phyloP scores from a whole-genome alignment of 2,329 filamentous ascomycete species.

The Lecanicillium sp. region DNA sequence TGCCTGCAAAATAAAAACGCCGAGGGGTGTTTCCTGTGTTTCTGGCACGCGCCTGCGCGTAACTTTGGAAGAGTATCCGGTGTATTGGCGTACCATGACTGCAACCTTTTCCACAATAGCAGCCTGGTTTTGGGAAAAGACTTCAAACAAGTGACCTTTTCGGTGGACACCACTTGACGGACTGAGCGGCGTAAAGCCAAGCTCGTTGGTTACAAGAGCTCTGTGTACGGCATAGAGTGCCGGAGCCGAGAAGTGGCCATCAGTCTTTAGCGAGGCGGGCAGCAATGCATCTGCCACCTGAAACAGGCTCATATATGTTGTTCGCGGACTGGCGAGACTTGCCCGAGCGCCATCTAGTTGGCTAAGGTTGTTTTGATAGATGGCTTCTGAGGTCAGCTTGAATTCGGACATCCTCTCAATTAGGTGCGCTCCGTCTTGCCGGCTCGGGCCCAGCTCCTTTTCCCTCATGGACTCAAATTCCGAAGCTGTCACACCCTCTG shows the following conservation, averaged over 20 bases:
- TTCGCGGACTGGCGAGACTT: conserved; percentile 27
- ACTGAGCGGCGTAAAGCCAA: conserved; percentile 48
- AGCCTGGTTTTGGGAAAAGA: conserved; percentile 30
- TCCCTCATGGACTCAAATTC: conserved; percentile 22
- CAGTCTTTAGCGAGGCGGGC: conserved; percentile 23
- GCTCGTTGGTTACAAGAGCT: conserved; percentile 50
- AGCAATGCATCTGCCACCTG: conserved; percentile 41
- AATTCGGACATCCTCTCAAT: conserved; percentile 42
- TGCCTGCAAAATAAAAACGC: conserved; percentile 41
- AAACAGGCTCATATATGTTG: conserved; percentile 39
- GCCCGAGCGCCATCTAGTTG: conserved; percentile 38
- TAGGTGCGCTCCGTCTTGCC: conserved; percentile 32
- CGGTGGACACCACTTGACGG: conserved; percentile 37
- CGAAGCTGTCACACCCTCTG: conserved; percentile 18
- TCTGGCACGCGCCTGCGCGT: conserved; percentile 9
- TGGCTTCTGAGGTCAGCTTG: conserved; percentile 27
- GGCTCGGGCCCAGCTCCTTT: conserved; percentile 32
- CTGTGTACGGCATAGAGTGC: conserved; percentile 64
- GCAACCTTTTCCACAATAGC: conserved; percentile 22
- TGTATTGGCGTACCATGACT: conserved; percentile 24
- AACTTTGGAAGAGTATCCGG: conserved; percentile 13
- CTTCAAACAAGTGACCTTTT: conserved; percentile 50
- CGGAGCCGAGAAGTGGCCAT: conserved; percentile 31
- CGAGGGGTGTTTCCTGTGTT: conserved; percentile 19
- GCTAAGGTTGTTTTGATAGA: conserved; percentile 39